Evolutionary conservation across 768 basidiomycete species (phyloP).

Genomic region (Naganishia vaughanmartiniae): DNA sequence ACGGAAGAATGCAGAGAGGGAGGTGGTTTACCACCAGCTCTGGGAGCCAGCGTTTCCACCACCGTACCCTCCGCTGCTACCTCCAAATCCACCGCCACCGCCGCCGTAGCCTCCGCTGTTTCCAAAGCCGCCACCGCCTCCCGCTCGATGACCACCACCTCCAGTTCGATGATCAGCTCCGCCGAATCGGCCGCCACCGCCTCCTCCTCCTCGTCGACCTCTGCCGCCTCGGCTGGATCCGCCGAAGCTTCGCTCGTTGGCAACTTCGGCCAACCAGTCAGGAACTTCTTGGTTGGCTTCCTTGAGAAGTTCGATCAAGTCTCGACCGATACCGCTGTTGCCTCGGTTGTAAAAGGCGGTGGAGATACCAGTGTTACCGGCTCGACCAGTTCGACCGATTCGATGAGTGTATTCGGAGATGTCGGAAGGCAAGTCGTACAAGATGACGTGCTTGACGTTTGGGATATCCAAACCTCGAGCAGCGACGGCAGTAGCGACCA

Average conservation of each 20-base stretch:
- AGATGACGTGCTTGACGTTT: conserved; percentile 97
- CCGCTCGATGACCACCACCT: conserved; percentile 51
- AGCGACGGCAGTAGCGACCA: conserved; percentile 97
- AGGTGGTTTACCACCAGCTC: conserved; percentile 25
- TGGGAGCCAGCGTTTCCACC: conserved; percentile 22
- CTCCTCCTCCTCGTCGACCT: conserved; percentile 55
- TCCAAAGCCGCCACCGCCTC: conserved; percentile 46
- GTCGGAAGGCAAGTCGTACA: conserved; percentile 95
- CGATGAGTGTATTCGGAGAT: conserved; percentile 99
- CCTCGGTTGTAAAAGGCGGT: conserved; percentile 85
- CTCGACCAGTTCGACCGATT: conserved; percentile 96
- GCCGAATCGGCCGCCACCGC: conserved; percentile 56
- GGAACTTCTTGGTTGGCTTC: conserved; percentile 83
- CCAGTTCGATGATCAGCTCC: conserved; percentile 56
- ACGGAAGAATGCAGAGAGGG: neutral
- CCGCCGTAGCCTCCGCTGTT: conserved; percentile 49
- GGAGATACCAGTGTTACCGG: conserved; percentile 91
- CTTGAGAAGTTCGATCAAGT: conserved; percentile 84
- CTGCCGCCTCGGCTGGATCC: conserved; percentile 54
- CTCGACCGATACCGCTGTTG: conserved; percentile 86
- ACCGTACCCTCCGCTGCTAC: conserved; percentile 22
- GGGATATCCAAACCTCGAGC: conserved; percentile 99
- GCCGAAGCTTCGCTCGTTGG: conserved; percentile 67
- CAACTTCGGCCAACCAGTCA: conserved; percentile 80
- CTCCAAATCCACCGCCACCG: conserved; percentile 55